Conservation (phyloP, 345 rosid genomes). For the Diplotaxis tenuifolia region DNA sequence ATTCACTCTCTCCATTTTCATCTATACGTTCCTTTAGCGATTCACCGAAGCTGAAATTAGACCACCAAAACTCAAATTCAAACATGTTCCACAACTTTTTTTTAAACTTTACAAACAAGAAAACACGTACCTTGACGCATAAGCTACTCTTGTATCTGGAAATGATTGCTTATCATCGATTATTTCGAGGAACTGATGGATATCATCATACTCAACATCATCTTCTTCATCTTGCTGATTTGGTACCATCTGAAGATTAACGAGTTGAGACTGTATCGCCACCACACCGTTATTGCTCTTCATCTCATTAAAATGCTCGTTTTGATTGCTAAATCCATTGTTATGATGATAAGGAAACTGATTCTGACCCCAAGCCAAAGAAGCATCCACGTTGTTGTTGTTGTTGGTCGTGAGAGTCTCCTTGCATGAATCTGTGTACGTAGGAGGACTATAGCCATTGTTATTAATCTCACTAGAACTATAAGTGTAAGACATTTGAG, state of each 20-base stretch:
- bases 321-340: conserved; percentile 46
- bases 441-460: conserved; percentile 31
- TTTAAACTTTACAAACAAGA: background rate
- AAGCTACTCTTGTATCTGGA: conserved; percentile 56
- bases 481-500: conserved; percentile 41
- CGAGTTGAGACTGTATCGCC: conserved; percentile 51
- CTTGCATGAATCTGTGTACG: conserved; percentile 47
- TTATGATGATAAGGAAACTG: conserved; percentile 26
- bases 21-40: conserved; percentile 52
- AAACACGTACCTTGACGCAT: conserved; percentile 50
- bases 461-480: conserved; percentile 29
- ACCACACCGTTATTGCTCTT: conserved; percentile 31
- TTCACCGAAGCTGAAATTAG: conserved; percentile 73
- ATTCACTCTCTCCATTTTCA: conserved; percentile 60
- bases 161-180: conserved; percentile 81
- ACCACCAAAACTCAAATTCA: background rate
- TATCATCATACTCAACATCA: conserved; percentile 55
- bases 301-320: conserved; percentile 23
- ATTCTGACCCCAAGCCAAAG: conserved; percentile 22
- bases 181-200: conserved; percentile 71
- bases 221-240: conserved; percentile 37
- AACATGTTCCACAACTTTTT: background rate
- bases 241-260: conserved; percentile 40
- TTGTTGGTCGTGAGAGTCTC: conserved; percentile 2
- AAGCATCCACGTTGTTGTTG: background rate